A percentile compares a stretch with the other conserved stretches of the same genome.
These are phyloP conservation scores for Sporobolomyces phaffii DNA, from an alignment of 768 basidiomycete species.

Conservation along the genomic window DNA sequence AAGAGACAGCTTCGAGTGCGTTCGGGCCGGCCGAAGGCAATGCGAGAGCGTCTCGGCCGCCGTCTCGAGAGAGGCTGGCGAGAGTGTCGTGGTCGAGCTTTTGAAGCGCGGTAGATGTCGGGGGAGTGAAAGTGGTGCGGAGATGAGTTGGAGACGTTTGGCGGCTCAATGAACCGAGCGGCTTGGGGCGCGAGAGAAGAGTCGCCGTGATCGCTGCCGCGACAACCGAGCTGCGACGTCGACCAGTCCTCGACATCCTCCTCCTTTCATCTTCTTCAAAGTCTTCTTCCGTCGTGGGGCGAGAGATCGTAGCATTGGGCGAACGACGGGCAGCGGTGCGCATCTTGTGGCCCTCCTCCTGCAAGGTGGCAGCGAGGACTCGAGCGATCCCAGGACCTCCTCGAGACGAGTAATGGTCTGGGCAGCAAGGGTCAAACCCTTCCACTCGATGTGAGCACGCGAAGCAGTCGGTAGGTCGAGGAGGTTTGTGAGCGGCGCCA, in stretches of 20 bases:
- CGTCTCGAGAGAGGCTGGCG: neutral
- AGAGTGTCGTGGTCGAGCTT: neutral
- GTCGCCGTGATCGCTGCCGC: slow-evolving; percentile 19
- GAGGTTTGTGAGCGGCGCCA: slow-evolving; percentile 36
- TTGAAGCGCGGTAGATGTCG: neutral
- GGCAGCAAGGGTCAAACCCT: neutral
- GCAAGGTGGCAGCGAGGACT: neutral
- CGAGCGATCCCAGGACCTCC: slow-evolving; percentile 11
- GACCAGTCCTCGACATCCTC: neutral
- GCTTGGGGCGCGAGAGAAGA: neutral
- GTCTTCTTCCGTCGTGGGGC: neutral
- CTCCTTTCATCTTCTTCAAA: neutral
- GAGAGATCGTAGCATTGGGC: neutral
- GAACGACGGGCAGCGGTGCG: neutral
- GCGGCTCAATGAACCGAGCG: neutral
- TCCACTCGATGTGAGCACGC: slow-evolving; percentile 7
- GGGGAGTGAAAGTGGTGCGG: neutral
- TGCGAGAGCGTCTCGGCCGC: neutral
- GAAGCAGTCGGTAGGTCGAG: slow-evolving; percentile 29
- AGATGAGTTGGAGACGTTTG: neutral
- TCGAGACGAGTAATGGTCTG: neutral
- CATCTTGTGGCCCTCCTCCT: neutral
- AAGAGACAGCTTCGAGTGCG: neutral
- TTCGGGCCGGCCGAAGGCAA: neutral
- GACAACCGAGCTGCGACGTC: slow-evolving; percentile 20